A percentile compares a stretch with the other conserved stretches of the same genome.
phyloP scores from a whole-genome alignment of 352 stramenopile species.

The Peronospora farinosa region DNA sequence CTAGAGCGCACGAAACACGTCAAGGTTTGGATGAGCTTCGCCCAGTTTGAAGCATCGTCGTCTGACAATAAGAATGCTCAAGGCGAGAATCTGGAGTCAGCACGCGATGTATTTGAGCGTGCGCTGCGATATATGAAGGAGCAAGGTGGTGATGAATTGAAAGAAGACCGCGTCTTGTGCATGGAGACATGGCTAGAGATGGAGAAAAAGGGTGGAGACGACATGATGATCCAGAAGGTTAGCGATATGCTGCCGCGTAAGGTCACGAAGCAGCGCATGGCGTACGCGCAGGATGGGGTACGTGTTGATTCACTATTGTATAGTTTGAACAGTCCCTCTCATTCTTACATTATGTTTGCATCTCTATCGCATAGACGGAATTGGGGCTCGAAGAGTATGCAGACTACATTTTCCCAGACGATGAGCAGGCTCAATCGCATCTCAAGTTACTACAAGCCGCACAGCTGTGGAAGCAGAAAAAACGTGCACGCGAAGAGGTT shows the following conservation, averaged over 20 bases:
- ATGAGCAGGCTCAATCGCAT: conserved; percentile 91
- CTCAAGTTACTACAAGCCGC: conserved; percentile 97
- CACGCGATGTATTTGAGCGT: conserved; percentile 88
- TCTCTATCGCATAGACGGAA: conserved; percentile 45
- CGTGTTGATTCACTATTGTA: conserved; percentile 17
- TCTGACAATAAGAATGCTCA: conserved; percentile 17
- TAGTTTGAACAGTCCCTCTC: conserved; percentile 1
- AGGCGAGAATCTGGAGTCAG: conserved; percentile 49
- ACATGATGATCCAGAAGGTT: conserved; percentile 80
- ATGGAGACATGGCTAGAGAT: conserved; percentile 94
- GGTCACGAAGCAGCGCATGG: conserved; percentile 95
- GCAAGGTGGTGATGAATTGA: conserved; percentile 61
- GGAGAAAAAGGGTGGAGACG: conserved; percentile 76
- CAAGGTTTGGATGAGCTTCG: conserved; percentile 93
- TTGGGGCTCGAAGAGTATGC: conserved; percentile 96
- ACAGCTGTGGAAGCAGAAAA: conserved; percentile 94
- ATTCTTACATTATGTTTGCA: conserved; percentile 13
- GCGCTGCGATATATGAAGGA: conserved; percentile 90
- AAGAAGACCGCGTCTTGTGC: conserved; percentile 94
- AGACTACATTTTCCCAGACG: conserved; percentile 98
- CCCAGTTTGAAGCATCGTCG: conserved; percentile 74
- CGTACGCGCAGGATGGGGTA: conserved; percentile 87
- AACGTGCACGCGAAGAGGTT: conserved; percentile 52
- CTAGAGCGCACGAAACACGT: conserved; percentile 96
- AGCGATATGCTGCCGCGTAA: conserved; percentile 91